Base-by-base conservation (phyloP, 192 early-diverging fungal genomes). In the Backusella australiensis region DNA sequence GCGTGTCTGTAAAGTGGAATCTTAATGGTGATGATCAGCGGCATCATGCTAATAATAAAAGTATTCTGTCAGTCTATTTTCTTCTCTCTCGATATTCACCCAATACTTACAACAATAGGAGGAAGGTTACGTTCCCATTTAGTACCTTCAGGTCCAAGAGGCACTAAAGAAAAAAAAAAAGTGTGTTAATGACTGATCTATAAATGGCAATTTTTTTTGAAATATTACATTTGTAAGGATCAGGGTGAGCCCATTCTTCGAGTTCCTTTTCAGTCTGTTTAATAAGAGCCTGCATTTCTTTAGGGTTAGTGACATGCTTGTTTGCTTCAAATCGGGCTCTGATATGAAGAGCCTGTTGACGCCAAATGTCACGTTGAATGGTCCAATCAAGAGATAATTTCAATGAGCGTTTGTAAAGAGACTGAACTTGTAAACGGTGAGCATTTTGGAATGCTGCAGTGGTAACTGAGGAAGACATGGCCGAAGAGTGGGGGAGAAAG, bases 341-440 rank as follows among this genome's bases (percentile, higher is more conserved):
- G 82, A 98, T 94, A 71, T 94, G 88, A 74, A 96, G 73, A 49
- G 92, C 89, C 84, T 94, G 94, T 73, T 93, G 89, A 46, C 97
- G 91, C 89, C 85, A 94, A 59, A 92, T 82, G 49, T 81, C 80
- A 67, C 93, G 90, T 80, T 93, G 90, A 79, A 94, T 93, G 84
- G 94, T 94, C 97, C 97, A 98, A 86, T 97, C 95, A 66, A 89
- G 83, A 15, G 93, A 88, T 36, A 92, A 88, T 80, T 91, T 89
- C 59, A 98, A 91, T 15, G 94, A 92, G 59, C 91, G 88, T 81
- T 89, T 90, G 90, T 96, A 98, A 65, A 98, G 87, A 35, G 92
- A 91, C 73, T 89, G 91, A 49, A 97, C 91, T 78, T 93, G 90
- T 59, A 83, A 83, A 65, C 86, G 83, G 81, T 96, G 94, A 70